Evolutionary conservation across 225 moss, liverwort and hornwort genomes (phyloP).

Genomic region (Straminergon stramineum): DNA sequence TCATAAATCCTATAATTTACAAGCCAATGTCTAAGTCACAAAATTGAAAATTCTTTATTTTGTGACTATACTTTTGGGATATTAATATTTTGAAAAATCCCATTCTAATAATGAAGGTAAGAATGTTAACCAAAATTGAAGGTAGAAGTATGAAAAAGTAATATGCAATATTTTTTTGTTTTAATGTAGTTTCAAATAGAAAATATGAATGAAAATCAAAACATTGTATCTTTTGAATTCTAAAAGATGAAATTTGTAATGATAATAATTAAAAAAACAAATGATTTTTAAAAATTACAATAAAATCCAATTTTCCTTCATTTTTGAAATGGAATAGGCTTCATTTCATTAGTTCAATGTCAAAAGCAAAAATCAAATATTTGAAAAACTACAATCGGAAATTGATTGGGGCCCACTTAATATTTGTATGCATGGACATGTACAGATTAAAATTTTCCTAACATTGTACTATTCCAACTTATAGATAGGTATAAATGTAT

Average conservation of each 20-base stretch:
- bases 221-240: not conserved
- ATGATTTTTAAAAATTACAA: too few relatives aligned
- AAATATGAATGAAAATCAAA: not conserved
- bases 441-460: not conserved
- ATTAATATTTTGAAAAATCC: not conserved
- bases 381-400: not conserved
- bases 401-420: not conserved
- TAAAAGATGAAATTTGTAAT: not conserved
- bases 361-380: too few relatives aligned
- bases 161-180: accelerated
- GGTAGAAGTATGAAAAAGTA: too few relatives aligned
- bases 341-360: not conserved
- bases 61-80: accelerated
- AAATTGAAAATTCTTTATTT: not conserved
- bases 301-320: too few relatives aligned
- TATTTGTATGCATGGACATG: not conserved
- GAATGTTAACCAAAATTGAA: too few relatives aligned
- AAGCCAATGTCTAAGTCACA: not conserved
- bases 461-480: not conserved
- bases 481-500: not conserved
- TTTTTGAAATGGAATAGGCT: not conserved
- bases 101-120: too few relatives aligned
- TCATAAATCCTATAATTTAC: not conserved
- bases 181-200: not conserved
- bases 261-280: too few relatives aligned